Evolutionary conservation across 495 filamentous ascomycete genomes (phyloP), one percentile per base, ranked within the genome.

Genomic region (Lasiosphaeria hispida): DNA sequence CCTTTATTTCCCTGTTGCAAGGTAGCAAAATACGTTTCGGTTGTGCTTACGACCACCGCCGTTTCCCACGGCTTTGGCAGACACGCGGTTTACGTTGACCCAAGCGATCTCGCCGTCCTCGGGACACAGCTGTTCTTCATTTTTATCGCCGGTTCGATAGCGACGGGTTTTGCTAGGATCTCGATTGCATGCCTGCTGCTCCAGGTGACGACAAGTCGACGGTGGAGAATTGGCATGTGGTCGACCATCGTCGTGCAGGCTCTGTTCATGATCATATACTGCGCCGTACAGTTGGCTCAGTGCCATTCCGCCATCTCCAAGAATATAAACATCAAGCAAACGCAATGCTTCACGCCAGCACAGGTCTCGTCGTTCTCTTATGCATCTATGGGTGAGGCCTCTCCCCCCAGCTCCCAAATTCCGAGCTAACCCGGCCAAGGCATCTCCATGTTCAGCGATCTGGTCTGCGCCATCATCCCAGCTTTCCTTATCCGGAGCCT

Each of bases 311-410:
- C 15, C 53, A 38, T 55, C 14, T 18, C 41, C 41, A 18, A 18
- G 4, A 47, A 34, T 13, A 39, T 38, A 6, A 18, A 39, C 15
- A 38, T 52, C 33, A n/a, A 39, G 15, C 34, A 52, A 18, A 14
- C 48, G 35, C 48, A 52, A 15, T 52, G 48, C 33, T 33, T 52
- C 34, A 52, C 13, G 15, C 33, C 33, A 9, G 7, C 33, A 4
- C 30, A 52, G n/a, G 48, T 52, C 10, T 52, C 33, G 48, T 37
- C 48, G 33, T 52, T 52, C 17, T 38, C 10, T 4, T 52, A 52
- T 11, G 48, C 18, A 4, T 38, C 10, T 33, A 39, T 52, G 11
- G 19, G 42, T 45, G 15, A 45, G 42, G 4, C 2, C 5, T 17
- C 39, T 41, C 9, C 39, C 39, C 3, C 11, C 39, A 0, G 4